Evolutionary conservation across 305 asterid species (phyloP), one percentile per base, ranked within the genome.

Genomic region (Fraxinus sp.): DNA sequence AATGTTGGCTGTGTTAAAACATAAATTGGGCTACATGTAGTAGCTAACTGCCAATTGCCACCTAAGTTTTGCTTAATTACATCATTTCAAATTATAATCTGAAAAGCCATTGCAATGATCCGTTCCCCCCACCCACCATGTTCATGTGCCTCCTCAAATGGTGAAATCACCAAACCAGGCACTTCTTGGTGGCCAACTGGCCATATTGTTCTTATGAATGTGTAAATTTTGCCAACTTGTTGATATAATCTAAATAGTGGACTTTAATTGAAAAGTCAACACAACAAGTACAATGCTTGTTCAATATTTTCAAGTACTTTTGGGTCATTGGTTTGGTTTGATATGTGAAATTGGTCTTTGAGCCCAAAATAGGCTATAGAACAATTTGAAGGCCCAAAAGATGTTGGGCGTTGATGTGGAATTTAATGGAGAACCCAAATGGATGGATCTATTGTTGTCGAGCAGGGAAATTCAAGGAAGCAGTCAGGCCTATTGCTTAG

Each of bases 381-480:
- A 46, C 57, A 46, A 46, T 46, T 46, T 46, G 57, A 46, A 46
- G 57, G 18, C 57, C 57, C 57, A 46, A 46, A 46, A 46, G 57
- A 46, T 14, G 57, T 46, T 44, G 55, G 55, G n/a, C 5, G 1
- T 44, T 44, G 55, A 44, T 11, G n/a, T 44, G 55, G 55, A 13
- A 44, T 44, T 44, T 44, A 44, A 44, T 44, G 55, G n/a, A 44
- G 55, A 44, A 3, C n/a, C 55, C 59, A 44, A 44, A 44, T 44
- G 16, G 94, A 81, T 94, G 70, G 97, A 91, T 84, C 93, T 92
- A 74, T 81, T 90, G 95, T 81, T 90, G 95, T 55, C 89, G 98
- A 83, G 91, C 89, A 5, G 98, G 98, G 13, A 88, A 90, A 79
- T 89, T 94, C 64, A 74, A 83, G 14, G 93, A 91, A 78, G 98